These are phyloP conservation scores for Xylariaceae sp. DNA, from an alignment of 2,329 filamentous ascomycete species.

Conservation along the genomic window DNA sequence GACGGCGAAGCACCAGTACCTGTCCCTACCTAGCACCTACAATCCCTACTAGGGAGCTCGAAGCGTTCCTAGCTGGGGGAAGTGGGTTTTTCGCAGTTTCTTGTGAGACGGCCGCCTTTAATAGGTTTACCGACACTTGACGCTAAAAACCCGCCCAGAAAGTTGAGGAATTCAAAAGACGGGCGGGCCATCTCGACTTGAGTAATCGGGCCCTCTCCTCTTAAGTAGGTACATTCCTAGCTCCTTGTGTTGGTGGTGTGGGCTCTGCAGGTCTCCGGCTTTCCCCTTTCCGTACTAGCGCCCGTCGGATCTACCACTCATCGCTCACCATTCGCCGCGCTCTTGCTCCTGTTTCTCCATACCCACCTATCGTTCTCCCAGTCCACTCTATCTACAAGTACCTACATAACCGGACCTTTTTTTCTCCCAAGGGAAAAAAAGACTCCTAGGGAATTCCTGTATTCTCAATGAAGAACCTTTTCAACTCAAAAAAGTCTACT, in stretches of 20 bases:
- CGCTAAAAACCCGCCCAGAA: neutral
- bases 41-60: neutral
- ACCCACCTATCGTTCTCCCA: neutral
- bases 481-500: constrained; percentile 33
- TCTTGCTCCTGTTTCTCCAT: constrained; percentile 8
- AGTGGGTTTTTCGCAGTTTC: constrained; percentile 11
- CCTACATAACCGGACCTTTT: constrained; percentile 5
- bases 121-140: neutral
- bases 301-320: neutral
- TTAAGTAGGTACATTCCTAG: constrained; percentile 1
- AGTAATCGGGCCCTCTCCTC: constrained; percentile 11
- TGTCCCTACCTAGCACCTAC: neutral
- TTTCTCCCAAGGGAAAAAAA: neutral
- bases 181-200: constrained; percentile 13
- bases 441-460: constrained; percentile 11
- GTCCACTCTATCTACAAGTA: constrained; percentile 6
- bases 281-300: constrained; percentile 14
- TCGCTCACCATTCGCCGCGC: constrained; percentile 1
- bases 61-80: neutral
- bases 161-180: constrained; percentile 1
- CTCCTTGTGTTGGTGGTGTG: constrained; percentile 15
- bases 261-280: constrained; percentile 13
- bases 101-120: constrained; percentile 4
- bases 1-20: neutral
- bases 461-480: constrained; percentile 35